A percentile compares a stretch with the other conserved stretches of the same genome.
Conservation (phyloP, 2,329 filamentous ascomycete species). For the Rhinocladiella similis region DNA sequence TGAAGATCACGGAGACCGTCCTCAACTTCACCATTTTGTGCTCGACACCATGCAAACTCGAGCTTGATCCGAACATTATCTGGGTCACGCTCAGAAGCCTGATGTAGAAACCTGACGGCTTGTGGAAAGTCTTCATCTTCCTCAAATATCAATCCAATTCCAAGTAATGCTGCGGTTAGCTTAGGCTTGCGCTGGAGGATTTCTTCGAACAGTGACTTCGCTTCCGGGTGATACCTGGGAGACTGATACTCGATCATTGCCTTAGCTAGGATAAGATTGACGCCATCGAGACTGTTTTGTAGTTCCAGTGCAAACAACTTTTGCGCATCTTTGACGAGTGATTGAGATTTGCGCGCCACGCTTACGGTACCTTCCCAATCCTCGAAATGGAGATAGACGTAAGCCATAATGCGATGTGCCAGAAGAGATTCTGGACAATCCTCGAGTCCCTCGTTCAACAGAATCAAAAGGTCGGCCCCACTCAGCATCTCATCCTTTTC, state of each 20-base stretch:
- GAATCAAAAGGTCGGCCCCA: conserved; percentile 74
- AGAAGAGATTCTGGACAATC: conserved; percentile 69
- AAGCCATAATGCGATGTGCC: conserved; percentile 77
- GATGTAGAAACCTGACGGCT: conserved; percentile 76
- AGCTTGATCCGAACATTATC: conserved; percentile 76
- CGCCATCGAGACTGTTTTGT: conserved; percentile 68
- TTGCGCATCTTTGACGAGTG: conserved; percentile 20
- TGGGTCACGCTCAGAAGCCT: conserved; percentile 72
- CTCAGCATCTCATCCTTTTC: conserved; percentile 59
- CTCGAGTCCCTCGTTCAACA: conserved; percentile 75
- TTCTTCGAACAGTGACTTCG: conserved; percentile 79
- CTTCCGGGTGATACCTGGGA: conserved; percentile 84
- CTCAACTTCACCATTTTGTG: conserved; percentile 74
- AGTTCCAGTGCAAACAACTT: conserved; percentile 68
- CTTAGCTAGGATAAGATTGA: conserved; percentile 79
- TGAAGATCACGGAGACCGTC: conserved; percentile 69
- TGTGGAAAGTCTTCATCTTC: conserved; percentile 86
- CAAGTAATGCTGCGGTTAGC: conserved; percentile 80
- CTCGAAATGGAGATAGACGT: conserved; percentile 81
- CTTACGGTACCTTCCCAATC: conserved; percentile 83
- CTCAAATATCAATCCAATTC: conserved; percentile 86
- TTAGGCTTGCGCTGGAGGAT: conserved; percentile 74
- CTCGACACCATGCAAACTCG: conserved; percentile 90
- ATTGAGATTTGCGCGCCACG: conserved; percentile 51
- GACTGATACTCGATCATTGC: conserved; percentile 87